phyloP scores from a whole-genome alignment of 2,329 filamentous ascomycete genomes.

The Metarhizium album region DNA sequence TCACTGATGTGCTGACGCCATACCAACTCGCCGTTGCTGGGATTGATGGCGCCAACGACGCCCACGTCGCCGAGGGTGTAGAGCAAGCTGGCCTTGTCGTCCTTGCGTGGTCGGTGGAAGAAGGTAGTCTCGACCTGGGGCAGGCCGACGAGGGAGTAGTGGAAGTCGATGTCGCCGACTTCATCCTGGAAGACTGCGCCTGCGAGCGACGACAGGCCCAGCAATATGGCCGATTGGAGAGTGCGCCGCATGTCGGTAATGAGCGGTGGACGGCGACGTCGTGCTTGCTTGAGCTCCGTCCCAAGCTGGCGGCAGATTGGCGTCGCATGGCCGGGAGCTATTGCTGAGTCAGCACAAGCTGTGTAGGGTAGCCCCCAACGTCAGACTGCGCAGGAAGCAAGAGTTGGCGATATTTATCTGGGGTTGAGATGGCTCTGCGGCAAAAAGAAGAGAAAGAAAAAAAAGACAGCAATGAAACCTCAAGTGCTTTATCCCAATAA shows the following conservation, averaged over 20 bases:
- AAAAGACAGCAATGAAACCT: too few species aligned
- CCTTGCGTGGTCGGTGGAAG: conserved; percentile 77
- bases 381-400: too few species aligned
- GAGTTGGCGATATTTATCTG: too few species aligned
- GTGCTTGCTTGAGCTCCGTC: conserved; percentile 6
- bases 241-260: conserved; percentile 23
- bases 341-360: background rate
- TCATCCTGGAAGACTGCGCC: conserved; percentile 78
- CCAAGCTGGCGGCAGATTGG: background rate
- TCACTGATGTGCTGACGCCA: conserved; percentile 73
- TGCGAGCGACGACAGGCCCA: conserved; percentile 31
- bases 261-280: conserved; percentile 2
- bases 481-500: too few species aligned
- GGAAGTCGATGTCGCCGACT: conserved; percentile 84
- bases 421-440: too few species aligned
- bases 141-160: conserved; percentile 77
- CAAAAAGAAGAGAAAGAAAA: too few species aligned
- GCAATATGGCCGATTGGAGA: conserved; percentile 24
- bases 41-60: conserved; percentile 80
- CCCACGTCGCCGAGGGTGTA: conserved; percentile 83
- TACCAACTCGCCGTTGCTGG: conserved; percentile 69
- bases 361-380: background rate
- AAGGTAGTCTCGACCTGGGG: conserved; percentile 79
- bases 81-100: conserved; percentile 77
- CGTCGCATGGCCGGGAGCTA: background rate